Conservation (phyloP, 306 rosid genomes). For the Canavalia gladiata region DNA sequence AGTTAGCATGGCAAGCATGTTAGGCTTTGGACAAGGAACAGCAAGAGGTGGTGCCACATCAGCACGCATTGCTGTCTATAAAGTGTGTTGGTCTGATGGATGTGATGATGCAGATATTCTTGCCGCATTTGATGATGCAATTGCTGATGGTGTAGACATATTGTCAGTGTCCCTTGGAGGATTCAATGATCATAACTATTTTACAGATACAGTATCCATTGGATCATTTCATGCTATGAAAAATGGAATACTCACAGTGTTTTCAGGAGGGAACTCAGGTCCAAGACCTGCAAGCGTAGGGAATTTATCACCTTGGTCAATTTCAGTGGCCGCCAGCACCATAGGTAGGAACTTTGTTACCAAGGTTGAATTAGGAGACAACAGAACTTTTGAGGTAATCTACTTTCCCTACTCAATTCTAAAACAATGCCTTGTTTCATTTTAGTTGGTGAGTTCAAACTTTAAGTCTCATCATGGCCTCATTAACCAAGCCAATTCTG, state of each 20-base stretch:
- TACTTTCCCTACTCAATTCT: not conserved
- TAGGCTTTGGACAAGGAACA: conserved; percentile 58
- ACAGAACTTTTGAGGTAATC: conserved; percentile 50
- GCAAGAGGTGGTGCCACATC: conserved; percentile 63
- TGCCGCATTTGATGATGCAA: conserved; percentile 68
- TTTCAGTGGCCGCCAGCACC: conserved; percentile 61
- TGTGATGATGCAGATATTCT: conserved; percentile 54
- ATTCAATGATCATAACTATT: not conserved
- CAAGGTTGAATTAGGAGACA: conserved; percentile 53
- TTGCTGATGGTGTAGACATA: conserved; percentile 67
- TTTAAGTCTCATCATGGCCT: not conserved
- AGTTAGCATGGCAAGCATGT: conserved; percentile 52
- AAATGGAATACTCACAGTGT: conserved; percentile 52
- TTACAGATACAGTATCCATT: conserved; percentile 34
- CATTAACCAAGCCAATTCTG: not conserved
- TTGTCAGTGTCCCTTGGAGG: conserved; percentile 53
- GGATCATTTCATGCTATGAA: conserved; percentile 67
- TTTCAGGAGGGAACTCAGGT: conserved; percentile 56
- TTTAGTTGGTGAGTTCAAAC: not conserved
- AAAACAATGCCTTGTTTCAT: not conserved
- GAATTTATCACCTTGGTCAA: conserved; percentile 60
- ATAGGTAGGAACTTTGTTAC: conserved; percentile 59
- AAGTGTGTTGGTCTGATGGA: conserved; percentile 57
- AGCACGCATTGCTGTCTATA: conserved; percentile 67
- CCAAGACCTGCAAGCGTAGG: conserved; percentile 24